Percentiles rank a stretch among this genome's conserved stretches.
phyloP scores from a whole-genome alignment of 2,329 filamentous ascomycete species.

The Arthrobotrys conoides region DNA sequence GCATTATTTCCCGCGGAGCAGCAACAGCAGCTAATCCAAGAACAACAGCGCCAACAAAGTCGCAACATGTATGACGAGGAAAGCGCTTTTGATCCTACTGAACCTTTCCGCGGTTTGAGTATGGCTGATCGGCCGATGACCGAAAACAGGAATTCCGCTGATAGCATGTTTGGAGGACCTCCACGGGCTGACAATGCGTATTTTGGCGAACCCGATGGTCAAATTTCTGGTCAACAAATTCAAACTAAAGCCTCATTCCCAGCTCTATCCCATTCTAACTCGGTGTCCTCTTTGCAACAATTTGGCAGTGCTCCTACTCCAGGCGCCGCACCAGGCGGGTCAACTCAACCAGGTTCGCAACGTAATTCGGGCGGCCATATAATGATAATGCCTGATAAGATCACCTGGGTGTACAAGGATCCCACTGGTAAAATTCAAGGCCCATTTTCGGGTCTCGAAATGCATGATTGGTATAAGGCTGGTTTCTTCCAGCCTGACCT shows the following conservation, averaged over 20 bases:
- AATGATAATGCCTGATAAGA: slow-evolving; percentile 99
- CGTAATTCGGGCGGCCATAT: slow-evolving; percentile 80
- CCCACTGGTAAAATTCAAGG: slow-evolving; percentile 93
- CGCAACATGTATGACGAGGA: slow-evolving; percentile 72
- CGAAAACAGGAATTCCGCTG: slow-evolving; percentile 66
- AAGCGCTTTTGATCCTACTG: slow-evolving; percentile 72
- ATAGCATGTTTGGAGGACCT: slow-evolving; percentile 61
- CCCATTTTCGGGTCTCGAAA: slow-evolving; percentile 95
- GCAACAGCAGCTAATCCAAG: slow-evolving; percentile 73
- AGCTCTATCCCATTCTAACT: slow-evolving; percentile 44
- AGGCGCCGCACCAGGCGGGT: slow-evolving; percentile 14
- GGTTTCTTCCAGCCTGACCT: slow-evolving; percentile 97
- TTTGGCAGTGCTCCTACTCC: slow-evolving; percentile 28
- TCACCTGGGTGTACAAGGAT: slow-evolving; percentile 98
- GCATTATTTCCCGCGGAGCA: slow-evolving; percentile 89
- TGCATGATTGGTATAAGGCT: slow-evolving; percentile 99
- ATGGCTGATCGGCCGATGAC: slow-evolving; percentile 78
- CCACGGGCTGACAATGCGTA: slow-evolving; percentile 62
- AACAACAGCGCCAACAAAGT: slow-evolving; percentile 62
- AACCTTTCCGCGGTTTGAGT: slow-evolving; percentile 75
- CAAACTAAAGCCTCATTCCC: slow-evolving; percentile 46
- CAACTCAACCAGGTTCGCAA: slow-evolving; percentile 69
- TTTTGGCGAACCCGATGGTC: slow-evolving; percentile 60
- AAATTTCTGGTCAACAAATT: slow-evolving; percentile 44
- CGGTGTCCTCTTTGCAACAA: slow-evolving; percentile 48